These are phyloP conservation scores for Skeletonema marinoi DNA, from an alignment of 108 stramenopile genomes.

Conservation along the genomic window DNA sequence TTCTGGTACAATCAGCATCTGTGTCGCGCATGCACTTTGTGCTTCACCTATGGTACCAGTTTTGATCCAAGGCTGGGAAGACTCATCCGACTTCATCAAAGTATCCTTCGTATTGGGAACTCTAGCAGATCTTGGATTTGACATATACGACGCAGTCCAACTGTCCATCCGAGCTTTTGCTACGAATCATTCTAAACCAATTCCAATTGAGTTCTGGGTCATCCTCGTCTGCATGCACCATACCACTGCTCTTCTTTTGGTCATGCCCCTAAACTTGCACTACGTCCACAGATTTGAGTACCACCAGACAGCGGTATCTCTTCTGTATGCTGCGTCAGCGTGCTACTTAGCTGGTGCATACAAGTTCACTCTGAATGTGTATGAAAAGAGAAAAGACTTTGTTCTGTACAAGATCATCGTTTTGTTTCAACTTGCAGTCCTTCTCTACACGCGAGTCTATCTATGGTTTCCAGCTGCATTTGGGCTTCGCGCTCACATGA, in stretches of 20 bases:
- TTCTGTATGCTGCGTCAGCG: background rate
- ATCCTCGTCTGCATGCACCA: background rate
- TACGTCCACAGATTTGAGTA: background rate
- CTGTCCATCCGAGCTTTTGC: background rate
- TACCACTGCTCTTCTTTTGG: background rate
- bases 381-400: conserved; percentile 3
- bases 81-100: conserved; percentile 1
- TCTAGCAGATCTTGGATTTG: conserved; percentile 8
- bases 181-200: background rate
- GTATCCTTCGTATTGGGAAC: conserved; percentile 13
- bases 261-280: background rate
- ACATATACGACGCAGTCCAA: conserved; percentile 3
- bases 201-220: background rate
- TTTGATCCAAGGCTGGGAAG: background rate
- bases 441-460: conserved; percentile 12
- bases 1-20: background rate
- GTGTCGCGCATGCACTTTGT: background rate
- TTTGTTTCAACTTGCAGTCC: conserved; percentile 10
- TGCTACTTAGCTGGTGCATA: conserved; percentile 6
- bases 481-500: background rate
- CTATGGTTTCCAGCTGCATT: conserved; percentile 12
- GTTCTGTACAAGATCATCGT: conserved; percentile 7
- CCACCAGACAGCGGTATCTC: conserved; percentile 16
- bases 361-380: conserved; percentile 11
- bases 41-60: conserved; percentile 7